Conservation (phyloP, 176 grass and related monocot genomes). For the Oryza glaberrima region DNA sequence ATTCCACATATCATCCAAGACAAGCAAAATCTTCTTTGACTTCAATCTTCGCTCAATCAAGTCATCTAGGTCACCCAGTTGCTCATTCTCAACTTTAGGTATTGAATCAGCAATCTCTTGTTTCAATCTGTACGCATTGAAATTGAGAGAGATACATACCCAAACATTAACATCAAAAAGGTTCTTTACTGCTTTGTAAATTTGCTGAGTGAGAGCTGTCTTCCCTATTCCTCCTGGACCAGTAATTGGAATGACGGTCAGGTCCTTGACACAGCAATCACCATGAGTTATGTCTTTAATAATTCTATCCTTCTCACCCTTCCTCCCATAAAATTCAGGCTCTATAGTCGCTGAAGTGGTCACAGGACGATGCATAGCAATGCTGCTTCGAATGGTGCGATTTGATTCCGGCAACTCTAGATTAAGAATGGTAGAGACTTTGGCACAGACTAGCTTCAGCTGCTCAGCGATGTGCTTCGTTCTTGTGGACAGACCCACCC, state of each 20-base stretch:
- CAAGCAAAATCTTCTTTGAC: conserved; percentile 16
- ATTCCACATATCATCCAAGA: conserved; percentile 49
- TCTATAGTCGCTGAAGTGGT: not conserved
- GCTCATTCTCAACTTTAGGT: not conserved
- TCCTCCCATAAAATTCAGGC: conserved; percentile 37
- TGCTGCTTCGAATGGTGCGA: not conserved
- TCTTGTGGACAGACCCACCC: no score
- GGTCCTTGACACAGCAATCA: not conserved
- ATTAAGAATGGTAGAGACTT: not conserved
- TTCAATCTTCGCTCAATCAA: conserved; percentile 11
- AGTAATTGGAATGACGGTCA: conserved; percentile 41
- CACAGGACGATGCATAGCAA: not conserved
- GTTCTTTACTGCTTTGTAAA: conserved; percentile 13
- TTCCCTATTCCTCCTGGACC: conserved; percentile 54
- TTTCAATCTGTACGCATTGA: not conserved
- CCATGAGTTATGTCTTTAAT: not conserved
- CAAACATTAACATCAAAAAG: conserved; percentile 34
- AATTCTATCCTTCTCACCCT: not conserved
- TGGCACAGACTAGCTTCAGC: no score
- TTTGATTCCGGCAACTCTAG: not conserved
- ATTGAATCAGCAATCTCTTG: not conserved
- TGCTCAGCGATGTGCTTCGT: no score
- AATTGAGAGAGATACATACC: conserved; percentile 46
- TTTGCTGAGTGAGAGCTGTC: conserved; percentile 47
- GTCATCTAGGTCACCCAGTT: not conserved